These are phyloP conservation scores for Rhynchosporium secalis DNA, from an alignment of 2,329 filamentous ascomycete species.

Conservation along the genomic window DNA sequence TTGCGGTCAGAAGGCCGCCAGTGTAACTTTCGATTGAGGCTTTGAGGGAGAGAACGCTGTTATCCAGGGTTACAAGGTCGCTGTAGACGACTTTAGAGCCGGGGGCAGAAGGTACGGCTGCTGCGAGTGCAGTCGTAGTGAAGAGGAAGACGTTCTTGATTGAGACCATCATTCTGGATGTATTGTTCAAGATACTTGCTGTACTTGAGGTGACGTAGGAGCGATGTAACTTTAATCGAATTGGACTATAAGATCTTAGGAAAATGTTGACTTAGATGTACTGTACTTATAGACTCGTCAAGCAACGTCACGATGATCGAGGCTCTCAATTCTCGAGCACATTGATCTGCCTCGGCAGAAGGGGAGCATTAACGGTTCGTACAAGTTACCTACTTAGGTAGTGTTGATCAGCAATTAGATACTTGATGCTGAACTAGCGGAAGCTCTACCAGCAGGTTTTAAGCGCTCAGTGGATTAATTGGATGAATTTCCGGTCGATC, in stretches of 20 bases:
- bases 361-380: neutral
- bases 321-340: neutral
- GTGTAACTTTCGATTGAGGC: conserved; percentile 33
- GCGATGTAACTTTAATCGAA: neutral
- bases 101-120: conserved; percentile 3
- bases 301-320: neutral
- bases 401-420: neutral
- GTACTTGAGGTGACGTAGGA: neutral
- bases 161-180: conserved; percentile 15
- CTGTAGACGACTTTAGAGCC: conserved; percentile 38
- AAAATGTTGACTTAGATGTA: neutral
- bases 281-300: neutral
- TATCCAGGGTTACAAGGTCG: conserved; percentile 48
- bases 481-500: neutral
- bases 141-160: conserved; percentile 18
- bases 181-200: neutral
- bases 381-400: neutral
- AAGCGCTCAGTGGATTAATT: neutral
- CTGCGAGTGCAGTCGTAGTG: neutral
- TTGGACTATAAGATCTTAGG: neutral
- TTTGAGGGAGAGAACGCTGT: conserved; percentile 50
- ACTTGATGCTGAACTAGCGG: too few relatives aligned
- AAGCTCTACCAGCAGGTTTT: too few relatives aligned
- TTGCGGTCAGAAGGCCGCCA: conserved; percentile 26
- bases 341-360: conserved; percentile 8